Conservation (phyloP, 345 rosid genomes). For the Salix dunnii region DNA sequence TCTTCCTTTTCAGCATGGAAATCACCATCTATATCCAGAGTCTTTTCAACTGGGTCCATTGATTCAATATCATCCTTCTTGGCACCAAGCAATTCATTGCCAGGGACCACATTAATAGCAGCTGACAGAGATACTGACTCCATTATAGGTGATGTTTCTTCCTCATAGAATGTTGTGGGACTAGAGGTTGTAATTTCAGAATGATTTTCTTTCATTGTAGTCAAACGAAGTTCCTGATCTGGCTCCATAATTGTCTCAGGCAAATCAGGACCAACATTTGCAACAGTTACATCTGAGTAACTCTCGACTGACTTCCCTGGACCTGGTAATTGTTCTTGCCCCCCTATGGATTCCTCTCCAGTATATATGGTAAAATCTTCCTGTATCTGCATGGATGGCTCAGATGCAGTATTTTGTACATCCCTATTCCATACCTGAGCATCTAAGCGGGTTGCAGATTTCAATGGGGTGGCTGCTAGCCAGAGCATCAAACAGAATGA, state of each 20-base stretch:
- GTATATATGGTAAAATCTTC: constrained; percentile 33
- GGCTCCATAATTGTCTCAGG: constrained; percentile 54
- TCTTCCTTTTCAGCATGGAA: constrained; percentile 51
- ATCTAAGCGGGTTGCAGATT: constrained; percentile 58
- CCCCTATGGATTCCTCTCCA: constrained; percentile 25
- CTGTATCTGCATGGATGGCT: constrained; percentile 35
- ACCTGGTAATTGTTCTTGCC: constrained; percentile 30
- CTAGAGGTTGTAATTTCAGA: constrained; percentile 30
- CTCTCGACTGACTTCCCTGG: constrained; percentile 33
- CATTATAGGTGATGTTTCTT: constrained; percentile 17
- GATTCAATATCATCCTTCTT: constrained; percentile 39
- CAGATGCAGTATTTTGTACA: constrained; percentile 30
- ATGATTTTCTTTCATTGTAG: constrained; percentile 39
- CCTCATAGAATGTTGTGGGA: constrained; percentile 18
- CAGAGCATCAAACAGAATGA: constrained; percentile 82
- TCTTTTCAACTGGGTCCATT: constrained; percentile 47
- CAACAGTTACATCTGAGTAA: constrained; percentile 33
- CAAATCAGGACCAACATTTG: constrained; percentile 46
- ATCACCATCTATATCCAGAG: constrained; percentile 44
- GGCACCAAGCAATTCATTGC: constrained; percentile 35
- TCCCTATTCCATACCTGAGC: constrained; percentile 61
- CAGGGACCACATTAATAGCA: constrained; percentile 33
- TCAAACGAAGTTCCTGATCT: constrained; percentile 45
- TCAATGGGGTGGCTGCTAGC: constrained; percentile 84
- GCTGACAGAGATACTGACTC: constrained; percentile 18